These are phyloP conservation scores for Lepidium campestre DNA, from an alignment of 441 rosid genomes.

Conservation along the genomic window DNA sequence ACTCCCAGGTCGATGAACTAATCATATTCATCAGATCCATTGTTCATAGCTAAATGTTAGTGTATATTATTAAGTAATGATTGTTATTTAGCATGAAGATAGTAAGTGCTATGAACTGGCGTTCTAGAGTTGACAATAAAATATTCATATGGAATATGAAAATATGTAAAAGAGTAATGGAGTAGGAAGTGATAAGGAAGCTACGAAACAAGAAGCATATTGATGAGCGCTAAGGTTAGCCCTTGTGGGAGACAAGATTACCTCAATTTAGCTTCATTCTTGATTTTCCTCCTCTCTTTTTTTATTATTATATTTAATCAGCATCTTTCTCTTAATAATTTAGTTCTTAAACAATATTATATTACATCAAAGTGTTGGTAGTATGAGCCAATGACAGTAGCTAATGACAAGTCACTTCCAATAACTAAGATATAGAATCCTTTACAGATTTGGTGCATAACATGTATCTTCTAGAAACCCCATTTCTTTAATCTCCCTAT, in stretches of 20 bases:
- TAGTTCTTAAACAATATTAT: neutral
- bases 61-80: neutral
- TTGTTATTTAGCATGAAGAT: neutral
- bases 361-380: slow-evolving; percentile 25
- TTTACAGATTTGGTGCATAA: slow-evolving; percentile 38
- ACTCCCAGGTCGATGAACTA: neutral
- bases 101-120: neutral
- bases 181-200: slow-evolving; percentile 23
- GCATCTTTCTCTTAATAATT: slow-evolving; percentile 4
- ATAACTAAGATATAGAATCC: slow-evolving; percentile 27
- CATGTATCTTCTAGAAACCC: slow-evolving; percentile 34
- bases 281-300: neutral
- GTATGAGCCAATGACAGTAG: slow-evolving; percentile 11
- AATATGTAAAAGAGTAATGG: neutral
- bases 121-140: neutral
- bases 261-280: slow-evolving; percentile 17
- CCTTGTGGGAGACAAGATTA: slow-evolving; percentile 37
- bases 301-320: neutral
- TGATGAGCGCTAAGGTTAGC: slow-evolving; percentile 9
- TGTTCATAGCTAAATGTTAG: neutral
- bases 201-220: slow-evolving; percentile 23
- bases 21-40: neutral
- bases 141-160: neutral
- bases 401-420: slow-evolving; percentile 21
- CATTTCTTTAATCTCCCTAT: slow-evolving; percentile 6